These are phyloP conservation scores for Liquidambar formosana DNA, from an alignment of 164 flowering plant species.

Conservation along the genomic window DNA sequence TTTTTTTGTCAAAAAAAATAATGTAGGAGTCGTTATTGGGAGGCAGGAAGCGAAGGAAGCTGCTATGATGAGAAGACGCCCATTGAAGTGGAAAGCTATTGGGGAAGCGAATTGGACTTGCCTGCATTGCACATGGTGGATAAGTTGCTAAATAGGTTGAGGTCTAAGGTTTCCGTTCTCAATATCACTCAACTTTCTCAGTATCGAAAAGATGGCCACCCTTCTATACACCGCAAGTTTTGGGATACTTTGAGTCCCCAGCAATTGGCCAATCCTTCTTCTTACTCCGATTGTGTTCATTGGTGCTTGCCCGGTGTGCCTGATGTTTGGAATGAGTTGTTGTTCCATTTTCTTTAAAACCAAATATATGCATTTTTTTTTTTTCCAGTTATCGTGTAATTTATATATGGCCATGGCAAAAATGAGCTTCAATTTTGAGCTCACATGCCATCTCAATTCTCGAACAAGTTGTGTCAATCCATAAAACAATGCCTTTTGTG, in stretches of 20 bases:
- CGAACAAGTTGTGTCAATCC: no score
- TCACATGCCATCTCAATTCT: no score
- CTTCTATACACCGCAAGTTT: conserved; percentile 83
- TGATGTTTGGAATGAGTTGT: conserved; percentile 91
- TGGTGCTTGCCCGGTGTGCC: conserved; percentile 99
- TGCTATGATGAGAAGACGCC: conserved; percentile 73
- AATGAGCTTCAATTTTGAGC: no score
- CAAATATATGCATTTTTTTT: no score
- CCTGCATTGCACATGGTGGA: conserved; percentile 84
- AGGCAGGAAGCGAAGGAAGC: conserved; percentile 75
- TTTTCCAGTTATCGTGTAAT: no score
- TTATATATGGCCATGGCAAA: no score
- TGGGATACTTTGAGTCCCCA: conserved; percentile 78
- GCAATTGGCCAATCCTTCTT: conserved; percentile 66
- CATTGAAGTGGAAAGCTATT: conserved; percentile 51
- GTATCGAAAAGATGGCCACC: conserved; percentile 93
- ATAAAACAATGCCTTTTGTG: no score
- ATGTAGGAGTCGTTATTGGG: conserved; percentile 89
- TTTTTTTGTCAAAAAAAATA: background rate
- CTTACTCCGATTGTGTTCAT: conserved; percentile 92
- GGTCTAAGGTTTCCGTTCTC: conserved; percentile 64
- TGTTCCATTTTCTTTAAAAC: conserved; percentile 73
- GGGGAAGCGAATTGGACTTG: conserved; percentile 90
- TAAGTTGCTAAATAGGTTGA: conserved; percentile 41
- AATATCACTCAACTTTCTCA: conserved; percentile 96